A percentile compares a stretch with the other conserved stretches of the same genome.
phyloP scores from a whole-genome alignment of 1,284 basidiomycete genomes.

The Cutaneotrichosporon curvatum region DNA sequence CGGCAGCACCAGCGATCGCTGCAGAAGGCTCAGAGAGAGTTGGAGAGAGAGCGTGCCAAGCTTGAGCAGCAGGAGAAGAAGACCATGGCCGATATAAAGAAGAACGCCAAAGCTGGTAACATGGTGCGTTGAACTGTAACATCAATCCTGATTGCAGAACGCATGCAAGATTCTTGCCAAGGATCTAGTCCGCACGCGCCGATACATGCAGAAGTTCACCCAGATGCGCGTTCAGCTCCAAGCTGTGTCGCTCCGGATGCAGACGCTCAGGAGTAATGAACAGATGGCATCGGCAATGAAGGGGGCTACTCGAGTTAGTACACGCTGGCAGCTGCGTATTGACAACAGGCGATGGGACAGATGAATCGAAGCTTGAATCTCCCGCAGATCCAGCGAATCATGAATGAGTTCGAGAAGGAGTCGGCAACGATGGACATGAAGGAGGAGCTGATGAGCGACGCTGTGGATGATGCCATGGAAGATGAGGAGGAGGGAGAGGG shows the following conservation, averaged over 20 bases:
- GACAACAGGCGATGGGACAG: conserved; percentile 80
- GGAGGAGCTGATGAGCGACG: conserved; percentile 99
- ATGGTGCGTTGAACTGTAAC: conserved; percentile 57
- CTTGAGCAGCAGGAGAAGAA: conserved; percentile 95
- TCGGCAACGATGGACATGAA: conserved; percentile 99
- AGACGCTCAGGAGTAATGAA: conserved; percentile 92
- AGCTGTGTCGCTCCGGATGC: conserved; percentile 90
- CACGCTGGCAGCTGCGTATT: not conserved
- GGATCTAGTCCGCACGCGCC: conserved; percentile 89
- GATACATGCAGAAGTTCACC: conserved; percentile 97
- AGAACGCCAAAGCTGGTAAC: conserved; percentile 90
- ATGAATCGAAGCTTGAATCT: conserved; percentile 97
- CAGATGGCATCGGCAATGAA: conserved; percentile 99
- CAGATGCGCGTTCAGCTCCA: conserved; percentile 98
- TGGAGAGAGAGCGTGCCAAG: conserved; percentile 89
- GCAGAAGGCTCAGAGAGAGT: conserved; percentile 92
- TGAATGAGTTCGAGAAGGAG: conserved; percentile 97
- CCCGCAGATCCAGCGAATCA: conserved; percentile 88
- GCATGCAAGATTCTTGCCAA: conserved; percentile 99
- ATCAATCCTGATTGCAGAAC: conserved; percentile 55
- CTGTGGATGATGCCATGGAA: conserved; percentile 98
- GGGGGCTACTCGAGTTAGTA: conserved; percentile 81
- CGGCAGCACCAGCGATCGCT: conserved; percentile 93
- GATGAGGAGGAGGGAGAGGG: conserved; percentile 80
- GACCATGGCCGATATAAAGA: conserved; percentile 88